Evolutionary conservation across 768 basidiomycete species (phyloP), one percentile per base, ranked within the genome.

Genomic region (Kwoniella heveanensis): DNA sequence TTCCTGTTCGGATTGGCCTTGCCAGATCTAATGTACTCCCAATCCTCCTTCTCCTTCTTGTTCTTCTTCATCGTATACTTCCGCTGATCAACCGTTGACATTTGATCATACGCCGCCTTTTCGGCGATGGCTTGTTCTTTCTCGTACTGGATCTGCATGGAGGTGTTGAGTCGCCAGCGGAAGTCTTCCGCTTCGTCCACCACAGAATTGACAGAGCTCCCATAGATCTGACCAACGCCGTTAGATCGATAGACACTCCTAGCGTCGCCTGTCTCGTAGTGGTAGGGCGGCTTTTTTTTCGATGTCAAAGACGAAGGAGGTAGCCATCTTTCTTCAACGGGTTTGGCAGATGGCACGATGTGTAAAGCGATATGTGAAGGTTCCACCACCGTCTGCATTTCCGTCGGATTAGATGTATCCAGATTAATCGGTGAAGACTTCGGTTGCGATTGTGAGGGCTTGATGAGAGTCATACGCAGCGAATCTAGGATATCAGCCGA

Each of bases 1-100:
- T 44, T 44, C 39, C 10, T 17, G 39, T 17, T 44, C 39, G 17
- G 39, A 17, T 44, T 10, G 9, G 10, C n/a, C n/a, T 44, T 44
- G 8, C 39, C 39, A 17, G 9, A 44, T 44, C 15, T 44, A 3
- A 44, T 44, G 15, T 10, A 44, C 15, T 53, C 32, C 29, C 53
- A 22, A 29, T 29, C 85, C 64, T 82, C 59, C 27, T 79, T 74
- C 66, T 80, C 79, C 47, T 79, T 77, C 51, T 72, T 74, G 46
- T 78, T 72, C 44, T 79, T 82, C 77, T 86, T 87, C 72, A 85
- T 86, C 22, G 60, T 62, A 77, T 85, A 87, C 77, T 82, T 85
- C 53, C 66, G 30, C 39, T 61, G 59, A 13, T 59, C 62, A 21
- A 24, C 26, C 0, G 32, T 54, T 6, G 48, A 24, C 54, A 64